These are phyloP conservation scores for Dryadomyces quercivorus DNA, from an alignment of 2,329 filamentous ascomycete genomes.

Conservation along the genomic window DNA sequence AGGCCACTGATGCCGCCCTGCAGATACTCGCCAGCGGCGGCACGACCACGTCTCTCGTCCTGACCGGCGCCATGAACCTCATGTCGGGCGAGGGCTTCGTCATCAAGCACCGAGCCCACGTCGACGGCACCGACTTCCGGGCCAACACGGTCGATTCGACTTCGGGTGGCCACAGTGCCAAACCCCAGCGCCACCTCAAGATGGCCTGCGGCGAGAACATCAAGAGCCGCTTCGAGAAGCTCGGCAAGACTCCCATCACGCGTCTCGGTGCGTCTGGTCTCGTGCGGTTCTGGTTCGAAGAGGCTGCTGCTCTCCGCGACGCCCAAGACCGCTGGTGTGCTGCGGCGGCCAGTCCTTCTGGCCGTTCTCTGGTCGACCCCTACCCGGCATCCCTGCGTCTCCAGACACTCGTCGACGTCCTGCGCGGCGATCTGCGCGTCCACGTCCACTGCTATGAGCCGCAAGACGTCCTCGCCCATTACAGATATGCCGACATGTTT, in stretches of 20 bases:
- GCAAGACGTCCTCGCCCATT: conserved; percentile 30
- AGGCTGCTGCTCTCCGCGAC: conserved; percentile 24
- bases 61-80: conserved; percentile 30
- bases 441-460: conserved; percentile 33
- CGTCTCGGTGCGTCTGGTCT: conserved; percentile 24
- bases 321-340: conserved; percentile 21
- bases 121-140: conserved; percentile 13
- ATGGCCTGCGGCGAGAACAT: conserved; percentile 35
- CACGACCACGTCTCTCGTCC: conserved; percentile 30
- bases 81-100: conserved; percentile 31
- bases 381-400: conserved; percentile 24
- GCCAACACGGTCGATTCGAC: conserved; percentile 25
- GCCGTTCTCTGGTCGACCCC: not conserved
- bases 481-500: conserved; percentile 29
- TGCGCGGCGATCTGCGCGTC: conserved; percentile 27
- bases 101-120: conserved; percentile 27
- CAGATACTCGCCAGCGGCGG: conserved; percentile 29
- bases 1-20: conserved; percentile 26
- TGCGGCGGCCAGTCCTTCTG: not conserved
- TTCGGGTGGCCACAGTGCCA: conserved; percentile 21
- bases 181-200: conserved; percentile 28
- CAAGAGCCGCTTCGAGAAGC: conserved; percentile 23
- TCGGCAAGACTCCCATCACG: conserved; percentile 1
- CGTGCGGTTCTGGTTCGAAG: conserved; percentile 20
- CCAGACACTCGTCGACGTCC: conserved; percentile 26